Percentiles rank a stretch among this genome's conserved stretches.
Evolutionary conservation across 1,139 yeast species (phyloP).

Genomic region (Yamadazyma conglobata): DNA sequence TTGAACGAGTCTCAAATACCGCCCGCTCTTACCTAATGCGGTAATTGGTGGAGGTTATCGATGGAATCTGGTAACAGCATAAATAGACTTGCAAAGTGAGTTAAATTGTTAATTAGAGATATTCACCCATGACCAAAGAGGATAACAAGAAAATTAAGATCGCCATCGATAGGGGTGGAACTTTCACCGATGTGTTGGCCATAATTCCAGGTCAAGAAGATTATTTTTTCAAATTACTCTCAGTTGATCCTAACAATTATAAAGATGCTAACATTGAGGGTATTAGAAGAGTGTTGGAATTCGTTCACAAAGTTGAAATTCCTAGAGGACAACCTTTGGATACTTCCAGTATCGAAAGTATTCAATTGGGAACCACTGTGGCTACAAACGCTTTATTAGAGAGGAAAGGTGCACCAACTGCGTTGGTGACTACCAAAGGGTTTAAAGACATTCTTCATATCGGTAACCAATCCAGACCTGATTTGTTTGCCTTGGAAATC

Average conservation of each 20-base stretch:
- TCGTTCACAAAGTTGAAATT: constrained; percentile 11
- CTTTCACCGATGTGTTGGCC: constrained; percentile 19
- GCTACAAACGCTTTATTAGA: constrained; percentile 74
- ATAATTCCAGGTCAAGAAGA: constrained; percentile 14
- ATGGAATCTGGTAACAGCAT: too few relatives aligned
- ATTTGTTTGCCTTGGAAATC: constrained; percentile 60
- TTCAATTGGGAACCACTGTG: constrained; percentile 78
- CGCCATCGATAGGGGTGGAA: constrained; percentile 21
- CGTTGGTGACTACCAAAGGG: constrained; percentile 60
- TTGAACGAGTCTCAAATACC: too few relatives aligned
- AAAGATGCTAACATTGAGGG: constrained; percentile 21
- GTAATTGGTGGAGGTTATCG: too few relatives aligned
- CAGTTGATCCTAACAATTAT: constrained; percentile 20
- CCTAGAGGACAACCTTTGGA: constrained; percentile 17
- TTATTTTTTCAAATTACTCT: constrained; percentile 17
- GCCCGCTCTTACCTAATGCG: too few relatives aligned
- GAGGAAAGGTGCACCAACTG: constrained; percentile 63
- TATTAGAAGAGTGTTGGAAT: constrained; percentile 18
- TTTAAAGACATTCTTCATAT: constrained; percentile 60
- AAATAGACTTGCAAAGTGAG: too few relatives aligned
- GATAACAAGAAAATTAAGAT: constrained; percentile 11
- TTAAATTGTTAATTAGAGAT: too few relatives aligned
- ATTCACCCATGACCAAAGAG: constrained; percentile 6
- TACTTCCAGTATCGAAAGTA: constrained; percentile 37
- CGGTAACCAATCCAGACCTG: constrained; percentile 75